A percentile compares a stretch with the other conserved stretches of the same genome.
Conservation (phyloP, 208 protist genomes). For the Acanthamoeba royreba region DNA sequence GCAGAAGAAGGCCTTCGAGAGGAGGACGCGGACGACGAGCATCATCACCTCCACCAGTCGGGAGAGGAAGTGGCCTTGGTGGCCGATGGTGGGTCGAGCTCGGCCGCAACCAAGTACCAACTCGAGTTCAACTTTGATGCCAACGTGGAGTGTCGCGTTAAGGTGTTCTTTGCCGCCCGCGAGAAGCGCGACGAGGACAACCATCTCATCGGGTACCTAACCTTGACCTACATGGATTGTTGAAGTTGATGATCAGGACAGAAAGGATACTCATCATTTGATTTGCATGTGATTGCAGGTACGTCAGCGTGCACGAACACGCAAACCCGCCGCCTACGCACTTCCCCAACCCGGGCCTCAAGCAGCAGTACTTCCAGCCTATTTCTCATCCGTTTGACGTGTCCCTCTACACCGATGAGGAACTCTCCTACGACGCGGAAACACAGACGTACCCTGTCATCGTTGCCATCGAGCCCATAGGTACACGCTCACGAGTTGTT, state of each 20-base stretch:
- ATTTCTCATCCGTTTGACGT: neutral
- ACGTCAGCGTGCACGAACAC: neutral
- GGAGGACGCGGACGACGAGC: no score
- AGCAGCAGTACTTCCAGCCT: neutral
- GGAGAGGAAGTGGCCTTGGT: neutral
- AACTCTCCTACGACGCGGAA: neutral
- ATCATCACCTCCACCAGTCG: neutral
- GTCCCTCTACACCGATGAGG: neutral
- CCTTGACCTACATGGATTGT: neutral
- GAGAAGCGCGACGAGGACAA: constrained; percentile 31
- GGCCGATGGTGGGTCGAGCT: neutral
- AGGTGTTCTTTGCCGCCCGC: neutral
- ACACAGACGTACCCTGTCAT: neutral
- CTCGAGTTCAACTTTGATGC: constrained; percentile 13
- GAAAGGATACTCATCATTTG: neutral
- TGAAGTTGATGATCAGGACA: neutral
- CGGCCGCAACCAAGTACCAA: neutral
- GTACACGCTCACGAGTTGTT: neutral
- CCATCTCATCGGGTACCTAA: neutral
- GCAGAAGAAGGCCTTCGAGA: no score
- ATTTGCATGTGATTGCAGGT: neutral
- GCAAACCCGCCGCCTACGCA: neutral
- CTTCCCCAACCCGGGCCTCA: neutral
- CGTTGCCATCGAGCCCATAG: neutral
- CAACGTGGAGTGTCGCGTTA: neutral